Evolutionary conservation across 148 eudicot species (phyloP), one percentile per base, ranked within the genome.

Genomic region (Rhododendron simsii): DNA sequence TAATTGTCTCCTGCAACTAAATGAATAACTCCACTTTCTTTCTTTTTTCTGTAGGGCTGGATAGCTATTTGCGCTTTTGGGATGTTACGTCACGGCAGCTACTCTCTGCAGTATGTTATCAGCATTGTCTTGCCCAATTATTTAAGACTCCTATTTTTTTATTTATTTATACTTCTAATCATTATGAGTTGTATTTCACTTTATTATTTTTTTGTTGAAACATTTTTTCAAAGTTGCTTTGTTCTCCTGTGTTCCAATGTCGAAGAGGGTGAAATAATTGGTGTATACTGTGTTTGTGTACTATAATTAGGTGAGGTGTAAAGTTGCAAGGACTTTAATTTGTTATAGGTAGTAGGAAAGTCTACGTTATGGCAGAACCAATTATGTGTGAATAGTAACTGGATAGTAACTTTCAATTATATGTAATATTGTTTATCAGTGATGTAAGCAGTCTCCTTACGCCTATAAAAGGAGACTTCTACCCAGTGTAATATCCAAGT

Each of bases 1-100:
- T 23, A 61, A 67, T 80, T 84, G 48, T 83, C 81, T 53, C 35
- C 37, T 63, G 44, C 51, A 33, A 78, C 87, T 86, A 18, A 50
- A 50, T 59, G 78, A 13, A 51, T 21, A 48, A 30, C 4, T 88
- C 50, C 44, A 77, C 84, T 50, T 7, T 23, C 41, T 39, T 39
- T 39, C 5, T 39, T 39, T 41, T 85, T 79, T 85, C 53, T 80
- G 3, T 87, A 95, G 99, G 99, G 5, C 89, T 97, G 90, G 99
- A 97, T 87, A 89, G 99, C 88, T 95, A 95, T 85, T 87, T 97
- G 91, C 99, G 98, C 30, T 85, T 97, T 83, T 97, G 99, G 99
- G 98, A 97, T 90, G 88, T 89, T 77, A 85, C 91, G n/a, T 89
- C 98, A 41, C 89, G 99, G 77, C 96, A 95, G 88, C 98, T 94